These are phyloP conservation scores for Oryza officinalis DNA, from an alignment of 176 grass and related monocot genomes.

Conservation along the genomic window DNA sequence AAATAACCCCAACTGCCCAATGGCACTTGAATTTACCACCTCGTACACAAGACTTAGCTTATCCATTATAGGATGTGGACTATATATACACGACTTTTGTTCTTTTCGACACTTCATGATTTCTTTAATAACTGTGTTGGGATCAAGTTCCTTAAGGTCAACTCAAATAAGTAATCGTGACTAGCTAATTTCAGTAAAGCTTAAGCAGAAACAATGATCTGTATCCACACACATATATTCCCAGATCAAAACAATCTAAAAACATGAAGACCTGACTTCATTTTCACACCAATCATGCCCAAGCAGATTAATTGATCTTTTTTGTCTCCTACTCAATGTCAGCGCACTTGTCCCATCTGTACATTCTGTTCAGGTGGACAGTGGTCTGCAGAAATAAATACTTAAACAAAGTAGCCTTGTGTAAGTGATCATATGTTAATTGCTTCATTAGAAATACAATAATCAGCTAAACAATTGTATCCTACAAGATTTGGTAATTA, in stretches of 20 bases:
- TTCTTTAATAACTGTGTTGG: neutral
- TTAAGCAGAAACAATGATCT: neutral
- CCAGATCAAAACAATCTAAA: neutral
- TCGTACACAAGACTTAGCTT: neutral
- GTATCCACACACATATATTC: neutral
- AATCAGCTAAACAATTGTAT: neutral
- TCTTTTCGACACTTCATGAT: neutral
- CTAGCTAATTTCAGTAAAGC: constrained; percentile 7
- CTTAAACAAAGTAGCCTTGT: neutral
- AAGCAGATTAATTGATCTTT: neutral
- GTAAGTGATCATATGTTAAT: neutral
- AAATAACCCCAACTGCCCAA: neutral
- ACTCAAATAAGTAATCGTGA: neutral
- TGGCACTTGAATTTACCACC: neutral
- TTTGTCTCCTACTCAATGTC: neutral
- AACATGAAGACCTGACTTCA: neutral
- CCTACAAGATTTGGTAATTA: neutral
- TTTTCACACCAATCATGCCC: neutral
- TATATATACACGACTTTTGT: neutral
- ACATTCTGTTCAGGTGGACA: neutral
- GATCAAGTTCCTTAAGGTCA: neutral
- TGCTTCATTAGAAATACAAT: neutral
- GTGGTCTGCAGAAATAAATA: neutral
- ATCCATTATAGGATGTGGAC: neutral
- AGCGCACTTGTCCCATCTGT: neutral